Base-by-base conservation (phyloP, 176 grass and related monocot genomes). In the maize (Zea mays) region DNA sequence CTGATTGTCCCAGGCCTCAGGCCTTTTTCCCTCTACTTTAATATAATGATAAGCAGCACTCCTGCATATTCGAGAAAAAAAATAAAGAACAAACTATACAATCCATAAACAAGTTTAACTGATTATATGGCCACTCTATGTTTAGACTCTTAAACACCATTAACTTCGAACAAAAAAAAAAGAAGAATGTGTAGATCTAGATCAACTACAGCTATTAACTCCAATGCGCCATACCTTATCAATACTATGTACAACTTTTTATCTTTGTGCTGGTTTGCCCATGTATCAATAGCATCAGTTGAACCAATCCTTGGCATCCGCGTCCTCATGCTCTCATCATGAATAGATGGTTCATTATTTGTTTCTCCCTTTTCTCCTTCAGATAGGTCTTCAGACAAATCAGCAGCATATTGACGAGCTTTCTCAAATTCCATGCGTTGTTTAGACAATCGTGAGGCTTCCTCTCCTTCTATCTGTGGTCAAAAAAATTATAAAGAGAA, bases 241-340 rank as follows among this genome's bases (percentile, higher is more conserved):
- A 96, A 81, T 16, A 96, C 89, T 79, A 96, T 96, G 78, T 96
- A 96, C 27, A 96, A 67, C 36, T 86, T 96, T 81, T 96, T 91
- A 63, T 81, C 92, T 73, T 92, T 92, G 66, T 92, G 77, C 33
- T 96, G 84, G 77, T 73, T 90, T 58, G 92, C 78, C 92, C 89
- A 96, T 41, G 60, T 73, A 51, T 85, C 85, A 65, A 96, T 68
- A 74, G 83, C 85, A 65, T 96, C 78, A 69, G 83, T 77, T 70
- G 84, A 67, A 83, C 72, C 83, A 48, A 86, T 92, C 74, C 84
- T 81, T 38, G 89, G 86, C 16, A 85, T 89, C 33, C 60, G 79
- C 13, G 33, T 61, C 74, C 83, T 72, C 67, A 61, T 87, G 49
- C 81, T 90, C 35, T 87, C 85, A 84, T 74, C 71, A 33, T 65